Evolutionary conservation across 306 rosid genomes (phyloP).

Genomic region (Chamaecrista fasciculata): DNA sequence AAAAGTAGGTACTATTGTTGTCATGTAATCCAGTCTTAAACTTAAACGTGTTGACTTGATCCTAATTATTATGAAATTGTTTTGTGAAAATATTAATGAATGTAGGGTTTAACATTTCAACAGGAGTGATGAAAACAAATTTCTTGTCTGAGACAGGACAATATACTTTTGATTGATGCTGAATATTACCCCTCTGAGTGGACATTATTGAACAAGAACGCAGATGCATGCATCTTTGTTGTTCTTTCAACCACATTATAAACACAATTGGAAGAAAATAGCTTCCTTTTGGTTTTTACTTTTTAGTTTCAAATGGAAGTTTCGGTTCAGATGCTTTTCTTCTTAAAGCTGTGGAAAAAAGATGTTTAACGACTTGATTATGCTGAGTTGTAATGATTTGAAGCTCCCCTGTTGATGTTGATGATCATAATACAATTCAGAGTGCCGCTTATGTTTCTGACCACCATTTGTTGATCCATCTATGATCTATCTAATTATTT

Average conservation of each 20-base stretch:
- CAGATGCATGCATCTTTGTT: not conserved
- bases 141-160: not conserved
- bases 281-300: not conserved
- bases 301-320: constrained; percentile 3
- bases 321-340: not conserved
- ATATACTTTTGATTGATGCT: not conserved
- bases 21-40: not conserved
- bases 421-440: not conserved
- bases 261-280: not conserved
- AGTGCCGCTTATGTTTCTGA: constrained; percentile 4
- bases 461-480: too few relatives aligned
- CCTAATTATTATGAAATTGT: not conserved
- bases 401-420: constrained; percentile 3
- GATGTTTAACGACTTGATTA: constrained; percentile 10
- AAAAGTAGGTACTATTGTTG: not conserved
- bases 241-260: not conserved
- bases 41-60: too few relatives aligned
- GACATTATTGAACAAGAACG: not conserved
- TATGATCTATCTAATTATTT: constrained; percentile 24
- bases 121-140: not conserved
- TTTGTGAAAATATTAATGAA: not conserved
- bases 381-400: not conserved
- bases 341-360: not conserved
- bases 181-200: not conserved
- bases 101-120: not conserved